Evolutionary conservation across 2,329 filamentous ascomycete species (phyloP).

Genomic region (Monilinia polystroma): DNA sequence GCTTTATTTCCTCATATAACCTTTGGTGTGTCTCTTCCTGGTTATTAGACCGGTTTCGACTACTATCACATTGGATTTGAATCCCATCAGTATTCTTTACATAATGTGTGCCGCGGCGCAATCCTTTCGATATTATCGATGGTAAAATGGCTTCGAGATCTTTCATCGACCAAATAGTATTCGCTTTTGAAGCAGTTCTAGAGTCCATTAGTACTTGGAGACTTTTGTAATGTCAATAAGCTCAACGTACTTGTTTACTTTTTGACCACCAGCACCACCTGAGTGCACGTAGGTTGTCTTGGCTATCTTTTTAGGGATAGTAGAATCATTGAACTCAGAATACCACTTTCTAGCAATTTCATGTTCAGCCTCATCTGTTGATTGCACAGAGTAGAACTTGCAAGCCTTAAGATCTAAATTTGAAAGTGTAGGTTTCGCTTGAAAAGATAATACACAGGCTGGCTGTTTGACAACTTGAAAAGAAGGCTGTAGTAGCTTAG

Average conservation of each 20-base stretch:
- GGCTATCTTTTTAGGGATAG: slow-evolving; percentile 35
- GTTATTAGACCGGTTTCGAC: slow-evolving; percentile 36
- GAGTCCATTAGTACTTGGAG: slow-evolving; percentile 17
- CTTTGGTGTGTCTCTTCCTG: slow-evolving; percentile 34
- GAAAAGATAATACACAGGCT: slow-evolving; percentile 19
- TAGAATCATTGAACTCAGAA: slow-evolving; percentile 30
- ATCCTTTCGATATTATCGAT: slow-evolving; percentile 33
- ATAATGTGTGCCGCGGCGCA: slow-evolving; percentile 37
- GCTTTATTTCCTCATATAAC: slow-evolving; percentile 35
- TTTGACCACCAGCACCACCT: slow-evolving; percentile 40
- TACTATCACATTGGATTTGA: slow-evolving; percentile 37
- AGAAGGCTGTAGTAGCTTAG: slow-evolving; percentile 21
- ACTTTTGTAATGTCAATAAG: neutral
- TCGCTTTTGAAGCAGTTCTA: slow-evolving; percentile 41
- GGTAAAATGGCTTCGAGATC: slow-evolving; percentile 33
- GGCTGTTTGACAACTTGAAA: slow-evolving; percentile 23
- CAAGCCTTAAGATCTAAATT: slow-evolving; percentile 15
- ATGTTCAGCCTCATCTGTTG: slow-evolving; percentile 31
- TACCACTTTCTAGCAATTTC: slow-evolving; percentile 38
- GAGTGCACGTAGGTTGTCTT: slow-evolving; percentile 35
- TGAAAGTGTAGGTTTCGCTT: slow-evolving; percentile 1
- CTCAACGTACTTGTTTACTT: slow-evolving; percentile 40
- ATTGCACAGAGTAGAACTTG: slow-evolving; percentile 31
- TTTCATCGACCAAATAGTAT: slow-evolving; percentile 36
- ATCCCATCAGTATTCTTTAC: slow-evolving; percentile 36